Evolutionary conservation across 1,139 yeast species (phyloP), one percentile per base, ranked within the genome.

Genomic region (Candida dubliniensis): DNA sequence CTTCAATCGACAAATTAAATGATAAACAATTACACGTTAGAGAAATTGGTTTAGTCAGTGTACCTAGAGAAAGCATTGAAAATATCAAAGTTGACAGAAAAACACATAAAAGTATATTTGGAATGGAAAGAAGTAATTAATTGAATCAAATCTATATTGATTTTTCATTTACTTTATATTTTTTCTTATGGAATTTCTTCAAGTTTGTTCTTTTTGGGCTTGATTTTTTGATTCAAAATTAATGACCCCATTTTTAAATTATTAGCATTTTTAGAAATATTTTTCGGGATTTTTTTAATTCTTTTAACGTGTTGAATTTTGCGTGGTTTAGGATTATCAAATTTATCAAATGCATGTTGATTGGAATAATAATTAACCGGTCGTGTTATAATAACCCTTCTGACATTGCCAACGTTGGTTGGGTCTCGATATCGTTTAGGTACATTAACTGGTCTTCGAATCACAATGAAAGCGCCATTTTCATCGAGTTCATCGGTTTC

Each of bases 41-140:
- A 54, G 73, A 69, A 41, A 56, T 73, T 39, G 79, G 78, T 0
- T 58, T 74, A 47, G 77, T 72, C n/a, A 74, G 79, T 58, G 67
- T 74, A 3, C 78, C 77, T 1, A 57, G 65, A 47, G 61, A 59
- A 2, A 60, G 65, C 38, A 60, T 73, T 5, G 51, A 43, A 5
- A 57, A 53, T 29, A 57, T 72, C 3, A 55, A 53, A 38, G 56
- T 69, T 42, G 63, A 61, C 36, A 52, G 57, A 30, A 59, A 54
- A 42, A 54, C 59, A 1, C 53, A 60, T 46, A 45, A 47, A 12
- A 46, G 40, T 29, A 46, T 50, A 41, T 49, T 46, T 38, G 43
- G 43, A 7, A 34, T 42, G 34, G 23, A 13, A 31, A 5, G 36
- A 23, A 13, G 11, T 12, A 33, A 18, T 31, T 23, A 31, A 25